Conservation (phyloP, 2,329 filamentous ascomycete species). For the Alternaria viburni region DNA sequence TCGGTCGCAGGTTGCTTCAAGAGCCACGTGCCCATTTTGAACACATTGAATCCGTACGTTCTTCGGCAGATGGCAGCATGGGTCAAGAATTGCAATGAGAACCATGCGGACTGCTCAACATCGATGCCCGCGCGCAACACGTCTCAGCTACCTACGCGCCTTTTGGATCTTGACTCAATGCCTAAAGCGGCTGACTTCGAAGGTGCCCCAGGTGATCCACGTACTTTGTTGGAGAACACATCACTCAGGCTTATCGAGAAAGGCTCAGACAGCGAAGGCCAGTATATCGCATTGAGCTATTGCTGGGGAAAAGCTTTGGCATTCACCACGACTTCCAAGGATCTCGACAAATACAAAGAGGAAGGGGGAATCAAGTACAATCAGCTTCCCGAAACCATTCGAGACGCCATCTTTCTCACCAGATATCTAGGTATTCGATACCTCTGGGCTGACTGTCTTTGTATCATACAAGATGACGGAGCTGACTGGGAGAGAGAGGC, state of each 20-base stretch:
- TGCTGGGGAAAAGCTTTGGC: neutral
- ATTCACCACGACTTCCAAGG: neutral
- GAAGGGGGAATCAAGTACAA: neutral
- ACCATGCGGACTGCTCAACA: no score
- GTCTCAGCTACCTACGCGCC: no score
- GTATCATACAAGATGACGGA: slow-evolving; percentile 18
- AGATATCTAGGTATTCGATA: neutral
- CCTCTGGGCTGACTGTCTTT: slow-evolving; percentile 26
- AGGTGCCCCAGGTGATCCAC: neutral
- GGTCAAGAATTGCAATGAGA: no score
- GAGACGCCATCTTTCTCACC: neutral
- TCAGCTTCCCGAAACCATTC: neutral
- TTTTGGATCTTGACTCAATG: no score
- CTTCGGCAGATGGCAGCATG: no score
- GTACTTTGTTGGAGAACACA: neutral
- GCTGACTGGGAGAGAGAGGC: slow-evolving; percentile 4
- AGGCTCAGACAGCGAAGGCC: no score
- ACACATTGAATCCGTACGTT: rapidly evolving
- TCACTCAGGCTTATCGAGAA: no score
- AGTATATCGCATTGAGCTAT: neutral
- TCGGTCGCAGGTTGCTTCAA: no score
- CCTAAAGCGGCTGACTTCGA: neutral
- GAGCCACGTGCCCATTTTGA: no score
- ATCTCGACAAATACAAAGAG: neutral
- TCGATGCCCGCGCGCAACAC: no score